Evolutionary conservation across 176 grass and related monocot genomes (phyloP).

Genomic region (Phyllostachys edulis): DNA sequence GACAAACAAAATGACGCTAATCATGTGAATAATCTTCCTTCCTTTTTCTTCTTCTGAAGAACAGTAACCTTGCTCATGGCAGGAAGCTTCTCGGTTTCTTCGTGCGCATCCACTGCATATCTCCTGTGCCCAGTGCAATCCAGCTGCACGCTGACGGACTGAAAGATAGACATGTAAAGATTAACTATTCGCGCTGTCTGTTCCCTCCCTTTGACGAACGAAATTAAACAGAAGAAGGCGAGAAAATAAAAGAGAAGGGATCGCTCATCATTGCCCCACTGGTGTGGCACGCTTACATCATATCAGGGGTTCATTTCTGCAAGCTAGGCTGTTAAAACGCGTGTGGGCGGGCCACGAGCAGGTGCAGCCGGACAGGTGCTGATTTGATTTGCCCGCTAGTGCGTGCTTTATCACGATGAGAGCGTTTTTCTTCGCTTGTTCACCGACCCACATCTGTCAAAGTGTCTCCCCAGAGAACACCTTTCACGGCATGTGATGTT

Average conservation of each 20-base stretch:
- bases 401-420: background rate
- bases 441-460: background rate
- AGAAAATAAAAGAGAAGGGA: background rate
- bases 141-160: conserved; percentile 48
- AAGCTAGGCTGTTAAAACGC: conserved; percentile 77
- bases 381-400: conserved; percentile 16
- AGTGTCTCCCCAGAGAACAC: background rate
- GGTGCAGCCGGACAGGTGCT: background rate
- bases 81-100: conserved; percentile 54
- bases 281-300: background rate
- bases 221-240: background rate
- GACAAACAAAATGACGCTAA: background rate
- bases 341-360: conserved; percentile 30
- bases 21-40: background rate
- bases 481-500: background rate
- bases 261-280: conserved; percentile 16
- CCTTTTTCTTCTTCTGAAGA: background rate
- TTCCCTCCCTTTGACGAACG: conserved; percentile 17
- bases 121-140: conserved; percentile 26
- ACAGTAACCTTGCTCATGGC: background rate
- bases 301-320: background rate
- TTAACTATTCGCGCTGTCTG: conserved; percentile 17
- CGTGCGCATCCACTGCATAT: conserved; percentile 20
- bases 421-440: background rate
- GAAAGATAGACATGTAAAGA: conserved; percentile 21